These are phyloP conservation scores for Canna indica DNA, from an alignment of 176 grass and related monocot species.

Conservation along the genomic window DNA sequence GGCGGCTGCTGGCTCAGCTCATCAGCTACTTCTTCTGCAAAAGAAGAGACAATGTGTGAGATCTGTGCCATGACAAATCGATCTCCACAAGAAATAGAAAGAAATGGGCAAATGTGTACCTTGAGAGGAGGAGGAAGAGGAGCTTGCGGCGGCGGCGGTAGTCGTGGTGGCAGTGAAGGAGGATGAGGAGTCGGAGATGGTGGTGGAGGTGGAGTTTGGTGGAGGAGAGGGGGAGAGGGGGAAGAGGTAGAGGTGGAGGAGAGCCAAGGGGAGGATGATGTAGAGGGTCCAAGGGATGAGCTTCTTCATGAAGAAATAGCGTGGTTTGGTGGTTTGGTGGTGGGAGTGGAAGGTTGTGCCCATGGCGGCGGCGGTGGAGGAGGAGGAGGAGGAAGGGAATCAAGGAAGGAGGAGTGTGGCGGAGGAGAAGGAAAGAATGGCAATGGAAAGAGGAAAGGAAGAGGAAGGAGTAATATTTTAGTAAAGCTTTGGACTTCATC, in stretches of 20 bases:
- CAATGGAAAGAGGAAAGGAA: not conserved
- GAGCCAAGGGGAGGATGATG: slow-evolving; percentile 39
- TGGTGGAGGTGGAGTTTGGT: not conserved
- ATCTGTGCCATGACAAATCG: not conserved
- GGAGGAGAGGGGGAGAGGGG: not conserved
- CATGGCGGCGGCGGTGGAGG: slow-evolving; percentile 22
- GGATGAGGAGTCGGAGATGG: slow-evolving; percentile 29
- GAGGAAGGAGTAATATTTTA: not conserved
- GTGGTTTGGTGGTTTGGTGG: slow-evolving; percentile 17
- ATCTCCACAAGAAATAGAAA: not conserved
- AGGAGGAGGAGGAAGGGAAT: not conserved
- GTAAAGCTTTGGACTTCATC: no score
- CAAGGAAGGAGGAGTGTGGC: not conserved
- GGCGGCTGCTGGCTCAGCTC: not conserved
- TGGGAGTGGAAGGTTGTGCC: slow-evolving; percentile 24
- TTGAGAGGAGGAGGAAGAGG: not conserved
- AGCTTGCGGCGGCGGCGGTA: not conserved
- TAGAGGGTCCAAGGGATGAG: slow-evolving; percentile 40
- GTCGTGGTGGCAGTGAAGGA: not conserved
- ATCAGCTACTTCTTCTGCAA: not conserved
- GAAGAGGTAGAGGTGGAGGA: slow-evolving; percentile 48
- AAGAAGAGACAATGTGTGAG: not conserved
- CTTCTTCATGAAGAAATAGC: slow-evolving; percentile 26
- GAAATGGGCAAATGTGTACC: not conserved
- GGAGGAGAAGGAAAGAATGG: not conserved